phyloP scores from a whole-genome alignment of 805 yeast species.

The Saccharomycopsis capsularis region DNA sequence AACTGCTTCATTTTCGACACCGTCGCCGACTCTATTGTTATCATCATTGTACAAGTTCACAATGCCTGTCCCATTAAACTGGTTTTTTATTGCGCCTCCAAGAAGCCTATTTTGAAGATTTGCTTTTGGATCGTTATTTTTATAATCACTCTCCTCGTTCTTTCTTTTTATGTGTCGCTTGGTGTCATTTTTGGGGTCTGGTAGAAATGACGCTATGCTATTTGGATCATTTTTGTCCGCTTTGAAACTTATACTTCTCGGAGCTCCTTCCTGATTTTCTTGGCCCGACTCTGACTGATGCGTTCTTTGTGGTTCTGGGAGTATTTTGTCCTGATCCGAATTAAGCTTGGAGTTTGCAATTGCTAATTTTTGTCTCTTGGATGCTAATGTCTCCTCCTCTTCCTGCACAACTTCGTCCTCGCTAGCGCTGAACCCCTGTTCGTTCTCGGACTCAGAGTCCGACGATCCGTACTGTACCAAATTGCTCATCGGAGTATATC shows the following conservation, averaged over 20 bases:
- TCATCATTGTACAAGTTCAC: slow-evolving; percentile 7
- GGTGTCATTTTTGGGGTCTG: neutral
- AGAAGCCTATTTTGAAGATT: slow-evolving; percentile 12
- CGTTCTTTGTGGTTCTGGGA: neutral
- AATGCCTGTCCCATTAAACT: slow-evolving; percentile 24
- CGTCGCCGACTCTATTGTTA: slow-evolving; percentile 1
- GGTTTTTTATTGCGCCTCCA: slow-evolving; percentile 25
- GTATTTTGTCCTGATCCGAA: neutral
- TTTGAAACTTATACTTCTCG: neutral
- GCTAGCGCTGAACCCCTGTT: no score
- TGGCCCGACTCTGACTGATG: neutral
- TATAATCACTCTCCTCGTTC: neutral
- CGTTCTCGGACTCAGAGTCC: neutral
- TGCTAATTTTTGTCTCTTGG: slow-evolving; percentile 2
- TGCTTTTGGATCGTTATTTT: neutral
- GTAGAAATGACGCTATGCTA: slow-evolving; percentile 1
- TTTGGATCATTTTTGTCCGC: neutral
- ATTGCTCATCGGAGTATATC: no score
- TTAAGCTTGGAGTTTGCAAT: neutral
- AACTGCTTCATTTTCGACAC: neutral
- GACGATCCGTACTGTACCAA: neutral
- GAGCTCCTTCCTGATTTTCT: no score
- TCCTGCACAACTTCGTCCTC: no score
- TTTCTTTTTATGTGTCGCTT: neutral
- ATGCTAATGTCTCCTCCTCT: slow-evolving; percentile 4